Base-by-base conservation (phyloP, 2,329 filamentous ascomycete species). In the Zymoseptoria tritici region DNA sequence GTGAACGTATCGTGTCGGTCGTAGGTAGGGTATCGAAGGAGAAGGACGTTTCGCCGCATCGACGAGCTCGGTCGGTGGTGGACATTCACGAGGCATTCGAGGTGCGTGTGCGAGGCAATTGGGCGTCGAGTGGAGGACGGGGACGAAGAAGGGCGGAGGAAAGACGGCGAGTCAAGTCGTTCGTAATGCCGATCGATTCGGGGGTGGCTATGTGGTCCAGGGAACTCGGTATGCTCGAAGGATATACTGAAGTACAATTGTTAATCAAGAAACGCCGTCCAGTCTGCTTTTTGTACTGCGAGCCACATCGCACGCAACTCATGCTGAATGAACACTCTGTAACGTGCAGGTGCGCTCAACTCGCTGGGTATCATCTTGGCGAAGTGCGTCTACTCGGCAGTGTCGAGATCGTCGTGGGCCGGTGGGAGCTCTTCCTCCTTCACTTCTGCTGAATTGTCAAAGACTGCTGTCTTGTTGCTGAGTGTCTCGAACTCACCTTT, bases 341-440 rank as follows among this genome's bases (percentile, higher is more conserved):
- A 26, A 52, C 50, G 50, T 56, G 51, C 49, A 52, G 13, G 50
- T 56, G 51, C 49, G 24, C 52, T 54, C 19, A 54, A 46, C 58
- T 29, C 52, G 52, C 51, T 55, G 46, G 52, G 56, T 55, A 54
- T 52, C 56, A 50, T 52, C 52, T 36, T 57, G 52, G 49, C 22
- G 26, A 8, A 29, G 26, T 29, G 36, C 36, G 22, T 59, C 75
- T 81, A 86, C 79, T 97, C 94, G 71, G 92, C 93, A 72, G 94
- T 92, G 76, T 99, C 94, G 73, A 97, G 84, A 73, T 99, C 94
- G 75, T 99, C 94, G 72, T 96, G 91, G 69, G 86, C 87, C 64
- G 90, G 87, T 64, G 90, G 88, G 70, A 89, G 90, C 67, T 95
- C 91, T 70, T 88, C 79, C 46, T 62, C 58, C 58, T 63, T 60